Base-by-base conservation (phyloP, 441 rosid species). In the Euphorbia schlechtendalii region DNA sequence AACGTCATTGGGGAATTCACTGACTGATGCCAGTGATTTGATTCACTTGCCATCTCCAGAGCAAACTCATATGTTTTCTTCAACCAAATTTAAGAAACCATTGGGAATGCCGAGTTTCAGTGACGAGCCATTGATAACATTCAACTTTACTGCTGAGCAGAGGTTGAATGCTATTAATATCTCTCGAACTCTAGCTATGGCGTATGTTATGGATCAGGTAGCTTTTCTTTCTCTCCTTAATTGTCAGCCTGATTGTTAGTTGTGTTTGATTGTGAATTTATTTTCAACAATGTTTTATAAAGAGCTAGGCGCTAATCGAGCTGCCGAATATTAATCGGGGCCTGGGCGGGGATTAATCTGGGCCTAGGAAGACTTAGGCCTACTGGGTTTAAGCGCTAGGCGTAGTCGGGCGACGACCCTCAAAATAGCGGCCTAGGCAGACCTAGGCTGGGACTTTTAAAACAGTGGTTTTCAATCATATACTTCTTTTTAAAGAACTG, bases 141-240 rank as follows among this genome's bases (percentile, higher is more conserved):
- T 63, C 69, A 74, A 63, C 40, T 81, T 89, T 52, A 79, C 81
- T 57, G 63, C 80, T 67, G 93, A 89, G 66, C 86, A 87, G 79
- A 87, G 82, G 70, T 76, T 73, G 11, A 87, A 84, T 78, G 96
- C 96, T 11, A 77, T 87, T 62, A 82, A 87, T 66, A 92, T 89
- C 34, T 78, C 91, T 25, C 81, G 75, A n/a, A 77, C 95, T 63
- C 74, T 86, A 17, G 98, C 93, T 49, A 85, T 87, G 92, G 96
- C 96, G 0, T 87, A 92, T 75, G 96, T 92, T 27, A 86, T 92
- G 96, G 98, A 92, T 77, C 96, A 92, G 98, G 96, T 89, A 65
- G 61, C 51, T 59, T 3, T 41, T 25, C 12, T 15, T 63, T 69
- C 22, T 51, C 40, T 41, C 5, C n/a, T 9, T 48, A 3, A 14